Conservation (phyloP, 352 stramenopile genomes). For the Pythium aquatile region DNA sequence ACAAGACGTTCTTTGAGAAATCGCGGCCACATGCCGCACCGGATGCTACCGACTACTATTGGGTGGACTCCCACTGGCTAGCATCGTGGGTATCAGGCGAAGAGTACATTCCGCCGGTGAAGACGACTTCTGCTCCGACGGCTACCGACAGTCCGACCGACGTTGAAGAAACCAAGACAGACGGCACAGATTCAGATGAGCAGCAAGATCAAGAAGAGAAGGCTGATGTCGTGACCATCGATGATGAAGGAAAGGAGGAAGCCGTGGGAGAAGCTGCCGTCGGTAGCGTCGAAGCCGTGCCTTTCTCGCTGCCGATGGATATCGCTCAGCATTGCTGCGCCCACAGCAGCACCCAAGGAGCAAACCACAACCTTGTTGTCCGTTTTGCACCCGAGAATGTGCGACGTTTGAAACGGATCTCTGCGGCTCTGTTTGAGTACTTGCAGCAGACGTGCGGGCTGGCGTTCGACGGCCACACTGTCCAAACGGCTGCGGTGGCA, state of each 20-base stretch:
- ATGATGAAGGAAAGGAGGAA: constrained; percentile 8
- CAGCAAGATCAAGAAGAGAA: neutral
- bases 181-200: constrained; percentile 20
- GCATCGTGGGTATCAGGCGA: constrained; percentile 62
- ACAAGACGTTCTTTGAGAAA: constrained; percentile 65
- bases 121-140: neutral
- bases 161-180: constrained; percentile 19
- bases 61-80: constrained; percentile 70
- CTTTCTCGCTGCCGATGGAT: constrained; percentile 54
- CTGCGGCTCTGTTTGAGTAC: constrained; percentile 42
- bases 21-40: constrained; percentile 39
- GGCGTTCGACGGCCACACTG: constrained; percentile 7
- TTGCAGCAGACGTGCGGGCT: constrained; percentile 41
- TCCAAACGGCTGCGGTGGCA: neutral
- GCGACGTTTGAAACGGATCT: constrained; percentile 61
- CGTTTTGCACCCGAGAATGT: constrained; percentile 55
- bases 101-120: constrained; percentile 21
- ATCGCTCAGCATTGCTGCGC: constrained; percentile 46
- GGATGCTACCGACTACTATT: constrained; percentile 47
- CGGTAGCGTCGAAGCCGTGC: constrained; percentile 38
- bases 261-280: neutral
- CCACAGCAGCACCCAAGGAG: constrained; percentile 28
- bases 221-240: constrained; percentile 3
- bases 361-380: neutral
- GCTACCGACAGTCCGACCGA: neutral